Evolutionary conservation across 1,139 yeast species (phyloP).

Genomic region (Candida freyschussii): DNA sequence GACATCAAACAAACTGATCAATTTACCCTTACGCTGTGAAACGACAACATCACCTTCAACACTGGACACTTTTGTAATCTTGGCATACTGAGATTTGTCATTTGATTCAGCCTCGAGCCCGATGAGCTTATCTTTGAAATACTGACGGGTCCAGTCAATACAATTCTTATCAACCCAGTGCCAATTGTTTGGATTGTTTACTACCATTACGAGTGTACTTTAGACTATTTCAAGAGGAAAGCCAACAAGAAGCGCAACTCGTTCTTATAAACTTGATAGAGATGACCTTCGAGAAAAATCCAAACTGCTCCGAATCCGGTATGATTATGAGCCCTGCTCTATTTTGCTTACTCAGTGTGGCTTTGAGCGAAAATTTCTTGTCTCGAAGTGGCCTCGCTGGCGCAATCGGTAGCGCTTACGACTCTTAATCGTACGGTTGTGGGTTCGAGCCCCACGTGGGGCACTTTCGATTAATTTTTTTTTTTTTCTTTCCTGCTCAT

Average conservation of each 20-base stretch:
- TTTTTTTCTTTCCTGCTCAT: neutral
- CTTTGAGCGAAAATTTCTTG: no score
- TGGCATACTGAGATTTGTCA: slow-evolving; percentile 31
- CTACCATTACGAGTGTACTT: no score
- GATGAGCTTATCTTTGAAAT: slow-evolving; percentile 57
- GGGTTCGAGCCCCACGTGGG: slow-evolving; percentile 22
- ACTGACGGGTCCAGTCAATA: slow-evolving; percentile 79
- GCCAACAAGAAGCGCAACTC: no score
- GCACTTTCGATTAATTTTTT: slow-evolving; percentile 8
- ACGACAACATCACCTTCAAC: slow-evolving; percentile 96
- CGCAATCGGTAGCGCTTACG: slow-evolving; percentile 21
- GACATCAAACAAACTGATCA: slow-evolving; percentile 84
- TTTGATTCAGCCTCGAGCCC: slow-evolving; percentile 41
- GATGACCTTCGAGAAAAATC: neutral
- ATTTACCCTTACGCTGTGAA: slow-evolving; percentile 94
- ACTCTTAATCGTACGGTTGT: slow-evolving; percentile 21
- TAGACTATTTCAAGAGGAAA: no score
- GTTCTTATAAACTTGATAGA: neutral
- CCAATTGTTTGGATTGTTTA: slow-evolving; percentile 85
- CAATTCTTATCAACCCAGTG: slow-evolving; percentile 93
- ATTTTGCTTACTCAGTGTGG: no score
- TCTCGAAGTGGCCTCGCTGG: slow-evolving; percentile 14
- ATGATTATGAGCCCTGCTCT: neutral
- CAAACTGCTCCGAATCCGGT: neutral
- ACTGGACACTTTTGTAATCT: slow-evolving; percentile 53